phyloP scores from a whole-genome alignment of 1,284 basidiomycete genomes.

The Schizopora paradoxa region DNA sequence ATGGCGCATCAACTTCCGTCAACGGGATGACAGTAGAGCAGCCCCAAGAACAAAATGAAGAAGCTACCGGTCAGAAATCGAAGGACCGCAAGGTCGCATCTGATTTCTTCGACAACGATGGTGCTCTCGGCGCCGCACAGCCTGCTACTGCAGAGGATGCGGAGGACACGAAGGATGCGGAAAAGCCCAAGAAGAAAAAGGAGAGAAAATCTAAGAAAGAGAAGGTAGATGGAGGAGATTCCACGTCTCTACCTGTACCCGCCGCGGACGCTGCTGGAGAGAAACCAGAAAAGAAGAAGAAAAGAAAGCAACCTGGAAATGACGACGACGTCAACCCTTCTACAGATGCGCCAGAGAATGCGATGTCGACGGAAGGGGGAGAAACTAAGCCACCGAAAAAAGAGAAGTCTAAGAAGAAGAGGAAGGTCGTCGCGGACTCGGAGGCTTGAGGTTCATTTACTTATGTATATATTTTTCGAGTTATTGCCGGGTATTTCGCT shows the following conservation, averaged over 20 bases:
- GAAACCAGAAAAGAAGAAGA: slow-evolving; percentile 29
- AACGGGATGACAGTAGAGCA: no score
- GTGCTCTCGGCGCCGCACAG: not conserved
- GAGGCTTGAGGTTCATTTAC: slow-evolving; percentile 1
- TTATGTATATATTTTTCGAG: not conserved
- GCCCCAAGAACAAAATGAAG: no score
- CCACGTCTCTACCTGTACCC: slow-evolving; percentile 8
- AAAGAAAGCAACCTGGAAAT: slow-evolving; percentile 23
- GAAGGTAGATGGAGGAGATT: slow-evolving; percentile 4
- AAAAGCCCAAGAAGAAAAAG: slow-evolving; percentile 17
- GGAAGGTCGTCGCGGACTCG: slow-evolving; percentile 24
- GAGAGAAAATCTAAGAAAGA: slow-evolving; percentile 17
- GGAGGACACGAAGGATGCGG: not conserved
- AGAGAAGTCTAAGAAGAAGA: slow-evolving; percentile 20
- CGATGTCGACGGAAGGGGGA: slow-evolving; percentile 16
- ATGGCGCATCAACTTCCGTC: no score
- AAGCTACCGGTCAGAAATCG: slow-evolving; percentile 1
- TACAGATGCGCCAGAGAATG: not conserved
- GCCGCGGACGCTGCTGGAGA: slow-evolving; percentile 15
- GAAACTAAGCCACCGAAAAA: slow-evolving; percentile 19
- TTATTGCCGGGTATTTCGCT: not conserved
- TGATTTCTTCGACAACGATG: not conserved
- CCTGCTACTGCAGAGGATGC: not conserved
- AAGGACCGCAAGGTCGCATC: not conserved
- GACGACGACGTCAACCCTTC: slow-evolving; percentile 8